A percentile compares a stretch with the other conserved stretches of the same genome.
Conservation (phyloP, 495 filamentous ascomycete genomes). For the Neurospora africana region DNA sequence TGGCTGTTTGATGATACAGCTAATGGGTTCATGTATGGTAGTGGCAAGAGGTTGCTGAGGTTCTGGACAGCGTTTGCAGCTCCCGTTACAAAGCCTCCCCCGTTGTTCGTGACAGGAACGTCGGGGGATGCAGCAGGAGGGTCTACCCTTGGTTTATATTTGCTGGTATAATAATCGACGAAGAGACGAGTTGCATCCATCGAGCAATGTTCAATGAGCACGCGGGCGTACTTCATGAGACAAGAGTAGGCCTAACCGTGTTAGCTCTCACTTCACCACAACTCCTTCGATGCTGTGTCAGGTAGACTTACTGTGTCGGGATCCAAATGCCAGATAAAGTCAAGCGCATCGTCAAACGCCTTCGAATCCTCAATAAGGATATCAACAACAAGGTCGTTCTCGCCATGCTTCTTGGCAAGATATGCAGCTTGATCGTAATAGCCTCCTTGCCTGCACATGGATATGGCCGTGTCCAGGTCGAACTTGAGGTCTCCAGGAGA, state of each 20-base stretch:
- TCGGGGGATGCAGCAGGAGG: slow-evolving; percentile 39
- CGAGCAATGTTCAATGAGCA: slow-evolving; percentile 76
- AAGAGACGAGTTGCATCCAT: slow-evolving; percentile 72
- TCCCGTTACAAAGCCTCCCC: slow-evolving; percentile 42
- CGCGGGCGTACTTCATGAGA: slow-evolving; percentile 89
- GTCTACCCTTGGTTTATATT: slow-evolving; percentile 64
- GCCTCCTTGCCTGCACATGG: slow-evolving; percentile 96
- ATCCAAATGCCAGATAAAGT: slow-evolving; percentile 82
- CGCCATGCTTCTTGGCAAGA: slow-evolving; percentile 84
- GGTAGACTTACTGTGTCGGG: slow-evolving; percentile 56
- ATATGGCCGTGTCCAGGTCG: slow-evolving; percentile 92
- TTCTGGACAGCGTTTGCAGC: slow-evolving; percentile 68
- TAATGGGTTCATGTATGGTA: slow-evolving; percentile 71
- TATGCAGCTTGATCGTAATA: slow-evolving; percentile 96
- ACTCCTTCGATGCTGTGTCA: neutral
- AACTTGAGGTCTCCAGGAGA: slow-evolving; percentile 91
- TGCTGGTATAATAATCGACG: slow-evolving; percentile 84
- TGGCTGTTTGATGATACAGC: slow-evolving; percentile 31
- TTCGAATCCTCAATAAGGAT: slow-evolving; percentile 93
- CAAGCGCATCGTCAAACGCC: slow-evolving; percentile 73
- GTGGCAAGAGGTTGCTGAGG: slow-evolving; percentile 67
- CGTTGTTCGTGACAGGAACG: slow-evolving; percentile 13
- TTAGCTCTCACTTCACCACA: slow-evolving; percentile 16
- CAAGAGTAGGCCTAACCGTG: slow-evolving; percentile 63
- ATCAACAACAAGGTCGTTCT: slow-evolving; percentile 88